These are phyloP conservation scores for Claviceps humidiphila DNA, from an alignment of 2,329 filamentous ascomycete genomes.

Conservation along the genomic window DNA sequence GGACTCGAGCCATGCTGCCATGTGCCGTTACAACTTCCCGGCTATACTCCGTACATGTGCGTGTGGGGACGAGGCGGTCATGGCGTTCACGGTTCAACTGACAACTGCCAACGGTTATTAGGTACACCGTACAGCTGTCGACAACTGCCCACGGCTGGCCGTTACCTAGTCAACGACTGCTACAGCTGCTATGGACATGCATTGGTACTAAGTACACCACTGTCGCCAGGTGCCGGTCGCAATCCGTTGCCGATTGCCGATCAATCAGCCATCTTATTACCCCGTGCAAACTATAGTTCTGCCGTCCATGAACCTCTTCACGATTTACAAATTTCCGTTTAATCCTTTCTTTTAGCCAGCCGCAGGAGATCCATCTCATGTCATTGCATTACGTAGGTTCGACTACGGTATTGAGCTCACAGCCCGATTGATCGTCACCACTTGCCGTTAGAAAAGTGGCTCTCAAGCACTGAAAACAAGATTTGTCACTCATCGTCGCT, in stretches of 20 bases:
- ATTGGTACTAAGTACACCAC: neutral
- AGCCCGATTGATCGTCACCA: neutral
- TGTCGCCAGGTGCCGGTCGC: neutral
- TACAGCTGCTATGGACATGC: neutral
- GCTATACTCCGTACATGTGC: neutral
- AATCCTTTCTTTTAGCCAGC: no score
- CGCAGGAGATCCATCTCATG: no score
- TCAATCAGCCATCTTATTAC: neutral
- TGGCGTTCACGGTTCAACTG: neutral
- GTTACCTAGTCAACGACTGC: no score
- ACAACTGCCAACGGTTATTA: neutral
- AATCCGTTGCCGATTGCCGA: neutral
- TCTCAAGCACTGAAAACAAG: no score
- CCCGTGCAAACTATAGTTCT: no score
- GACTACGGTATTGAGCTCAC: neutral
- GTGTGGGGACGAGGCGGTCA: neutral
- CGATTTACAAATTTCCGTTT: neutral
- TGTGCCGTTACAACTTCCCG: neutral
- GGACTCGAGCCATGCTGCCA: neutral
- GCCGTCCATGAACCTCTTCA: neutral
- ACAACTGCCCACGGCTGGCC: neutral
- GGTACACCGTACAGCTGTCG: neutral
- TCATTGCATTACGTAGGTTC: neutral
- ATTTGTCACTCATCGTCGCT: no score
- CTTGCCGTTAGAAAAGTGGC: neutral